Evolutionary conservation across 1,139 yeast species (phyloP), one percentile per base, ranked within the genome.

Genomic region (Lodderomyces oxycetoniae): DNA sequence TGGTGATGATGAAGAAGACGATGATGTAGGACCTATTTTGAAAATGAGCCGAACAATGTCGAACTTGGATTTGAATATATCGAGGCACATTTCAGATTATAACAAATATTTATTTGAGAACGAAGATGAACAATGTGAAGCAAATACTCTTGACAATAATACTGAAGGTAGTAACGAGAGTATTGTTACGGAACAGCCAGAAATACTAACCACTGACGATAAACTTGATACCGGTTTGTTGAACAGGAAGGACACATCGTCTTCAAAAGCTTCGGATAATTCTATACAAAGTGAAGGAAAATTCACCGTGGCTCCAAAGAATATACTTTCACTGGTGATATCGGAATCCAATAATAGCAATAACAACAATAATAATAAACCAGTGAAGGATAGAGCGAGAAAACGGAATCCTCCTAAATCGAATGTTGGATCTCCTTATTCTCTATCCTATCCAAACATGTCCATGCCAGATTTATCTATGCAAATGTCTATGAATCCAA

Each of bases 251-350:
- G 47, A 45, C n/a, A 60, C 70, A 2, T 37, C 51, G 2, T 49
- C 57, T 3, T 63, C 70, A 3, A 44, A 53, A 14, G 45, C 43
- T 2, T 60, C 71, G 2, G 53, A 47, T 41, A 54, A 59, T 37
- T 65, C 71, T 2, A 58, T 67, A 40, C 66, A 63, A 43, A 62
- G 69, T 42, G 67, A 59, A 22, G 55, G 56, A 21, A 61, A 63
- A 40, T 64, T 65, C 45, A 49, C 48, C 13, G 67, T 63, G 6
- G 54, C 54, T 5, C 30, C 38, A 26, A n/a, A 17, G 7, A n/a
- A n/a, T n/a, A n/a, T n/a, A n/a, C n/a, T n/a, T n/a, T n/a, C n/a
- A n/a, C n/a, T n/a, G n/a, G n/a, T n/a, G n/a, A n/a, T n/a, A n/a
- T n/a, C n/a, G n/a, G n/a, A n/a, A n/a, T n/a, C n/a, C n/a, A n/a